Percentiles rank a stretch among this genome's conserved stretches.
phyloP scores from a whole-genome alignment of 2,329 filamentous ascomycete genomes.

The Sclerotinia sclerotiorum region DNA sequence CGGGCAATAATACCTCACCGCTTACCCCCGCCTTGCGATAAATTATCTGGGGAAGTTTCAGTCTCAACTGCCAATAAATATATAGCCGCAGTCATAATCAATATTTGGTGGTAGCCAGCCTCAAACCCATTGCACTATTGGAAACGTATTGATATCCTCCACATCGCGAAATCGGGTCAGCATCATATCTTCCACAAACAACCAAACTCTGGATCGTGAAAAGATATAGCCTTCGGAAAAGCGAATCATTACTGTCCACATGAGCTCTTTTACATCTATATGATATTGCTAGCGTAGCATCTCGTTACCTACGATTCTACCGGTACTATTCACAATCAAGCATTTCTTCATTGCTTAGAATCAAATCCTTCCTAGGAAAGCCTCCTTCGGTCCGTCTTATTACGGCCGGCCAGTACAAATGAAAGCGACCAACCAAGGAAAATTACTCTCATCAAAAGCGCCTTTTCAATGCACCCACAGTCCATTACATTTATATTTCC shows the following conservation, averaged over 20 bases:
- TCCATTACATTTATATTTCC: neutral
- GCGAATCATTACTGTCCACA: neutral
- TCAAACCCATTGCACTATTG: neutral
- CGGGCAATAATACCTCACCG: neutral
- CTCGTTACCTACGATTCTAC: neutral
- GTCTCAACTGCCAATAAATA: conserved; percentile 16
- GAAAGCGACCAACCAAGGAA: neutral
- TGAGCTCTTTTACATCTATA: neutral
- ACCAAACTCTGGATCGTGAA: neutral
- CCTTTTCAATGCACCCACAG: conserved; percentile 1
- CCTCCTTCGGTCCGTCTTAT: conserved; percentile 9
- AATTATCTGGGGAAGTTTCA: neutral
- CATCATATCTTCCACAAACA: neutral
- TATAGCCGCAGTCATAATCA: conserved; percentile 1
- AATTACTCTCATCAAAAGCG: neutral
- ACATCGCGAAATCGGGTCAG: conserved; percentile 5
- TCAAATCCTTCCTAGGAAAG: neutral
- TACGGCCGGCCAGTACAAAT: neutral
- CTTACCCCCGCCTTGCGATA: neutral
- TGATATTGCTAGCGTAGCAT: neutral
- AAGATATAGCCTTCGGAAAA: neutral
- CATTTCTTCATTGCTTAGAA: neutral
- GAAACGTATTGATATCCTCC: neutral
- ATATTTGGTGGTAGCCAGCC: neutral
- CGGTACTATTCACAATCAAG: neutral